Base-by-base conservation (phyloP, 1,284 basidiomycete species). In the Tremellales sp. region DNA sequence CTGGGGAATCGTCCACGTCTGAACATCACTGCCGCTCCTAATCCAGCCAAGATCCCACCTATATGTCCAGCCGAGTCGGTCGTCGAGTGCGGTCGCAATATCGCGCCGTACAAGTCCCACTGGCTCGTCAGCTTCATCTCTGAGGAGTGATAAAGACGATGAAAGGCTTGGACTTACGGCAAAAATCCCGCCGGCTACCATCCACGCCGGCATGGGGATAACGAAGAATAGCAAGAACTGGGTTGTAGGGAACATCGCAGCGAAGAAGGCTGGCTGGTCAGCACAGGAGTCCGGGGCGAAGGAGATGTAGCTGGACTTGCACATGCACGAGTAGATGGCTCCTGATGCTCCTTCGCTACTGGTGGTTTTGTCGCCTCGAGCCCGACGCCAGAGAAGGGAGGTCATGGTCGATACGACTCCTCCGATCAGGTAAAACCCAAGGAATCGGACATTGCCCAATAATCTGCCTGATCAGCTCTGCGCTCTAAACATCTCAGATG, bases 131-230 rank as follows among this genome's bases (percentile, higher is more conserved):
- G 17, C 15, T 29, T 42, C 10, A 6, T 12, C 25, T 4, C 17
- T 10, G 25, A 12, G 41, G 22, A 41, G 11, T 39, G 13, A n/a
- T 39, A 7, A 39, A 13, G 19, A 40, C 24, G 12, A 39, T 17
- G 31, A 24, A n/a, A 25, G 36, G n/a, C 12, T 21, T 21, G 36
- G 10, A 60, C 68, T 64, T 40, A 72, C 70, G 4, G 81, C 74
- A 61, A 92, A 85, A 46, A 93, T 75, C 10, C 86, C 89, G 0
- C 80, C 75, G 1, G 92, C 84, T 27, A 82, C 79, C 2, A 79
- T 76, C 87, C 89, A 92, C 0, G 89, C 89, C 0, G 89, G 89
- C 52, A 87, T 78, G 13, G 90, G 91, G 10, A 94, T 72, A 59
- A 92, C 79, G 46, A 83, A 87, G 70, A 89, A 93, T 44, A 94